These are phyloP conservation scores for Botryotinia convoluta DNA, from an alignment of 2,329 filamentous ascomycete genomes.

Conservation along the genomic window DNA sequence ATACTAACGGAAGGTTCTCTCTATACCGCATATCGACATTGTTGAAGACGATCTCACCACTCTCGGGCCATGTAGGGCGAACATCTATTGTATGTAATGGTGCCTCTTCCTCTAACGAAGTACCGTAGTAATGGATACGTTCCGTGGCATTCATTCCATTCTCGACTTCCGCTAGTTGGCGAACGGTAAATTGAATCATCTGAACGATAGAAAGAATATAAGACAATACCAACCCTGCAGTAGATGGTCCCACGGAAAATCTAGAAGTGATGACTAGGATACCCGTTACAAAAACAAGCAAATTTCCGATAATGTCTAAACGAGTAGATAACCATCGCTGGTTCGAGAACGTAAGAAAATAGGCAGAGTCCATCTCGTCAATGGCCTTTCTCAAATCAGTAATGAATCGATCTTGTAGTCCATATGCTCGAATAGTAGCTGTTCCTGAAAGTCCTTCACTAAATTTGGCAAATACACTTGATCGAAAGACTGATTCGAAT, in stretches of 20 bases:
- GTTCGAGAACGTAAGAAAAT: slow-evolving; percentile 93
- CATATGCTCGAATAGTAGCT: slow-evolving; percentile 85
- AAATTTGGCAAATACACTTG: slow-evolving; percentile 86
- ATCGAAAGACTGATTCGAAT: slow-evolving; percentile 85
- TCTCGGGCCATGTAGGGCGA: slow-evolving; percentile 76
- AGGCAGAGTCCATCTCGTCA: slow-evolving; percentile 90
- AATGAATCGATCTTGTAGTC: slow-evolving; percentile 73
- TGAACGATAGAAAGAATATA: slow-evolving; percentile 93
- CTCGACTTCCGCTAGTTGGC: slow-evolving; percentile 91
- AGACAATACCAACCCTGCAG: slow-evolving; percentile 81
- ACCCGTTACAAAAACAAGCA: slow-evolving; percentile 82
- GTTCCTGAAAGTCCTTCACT: slow-evolving; percentile 82
- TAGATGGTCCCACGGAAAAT: slow-evolving; percentile 80
- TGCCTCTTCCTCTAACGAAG: slow-evolving; percentile 82
- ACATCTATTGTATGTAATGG: slow-evolving; percentile 75
- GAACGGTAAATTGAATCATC: slow-evolving; percentile 93
- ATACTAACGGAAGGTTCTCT: slow-evolving; percentile 66
- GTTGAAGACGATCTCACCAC: slow-evolving; percentile 75
- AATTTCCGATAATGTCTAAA: slow-evolving; percentile 78
- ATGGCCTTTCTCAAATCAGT: slow-evolving; percentile 67
- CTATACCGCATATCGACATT: slow-evolving; percentile 79
- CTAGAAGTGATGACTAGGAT: slow-evolving; percentile 90
- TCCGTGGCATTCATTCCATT: slow-evolving; percentile 98
- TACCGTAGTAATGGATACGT: slow-evolving; percentile 86
- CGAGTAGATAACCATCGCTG: slow-evolving; percentile 89